A percentile compares a stretch with the other conserved stretches of the same genome.
Conservation (phyloP, 1,139 yeast genomes). For the Trichomonascaceae sp. region DNA sequence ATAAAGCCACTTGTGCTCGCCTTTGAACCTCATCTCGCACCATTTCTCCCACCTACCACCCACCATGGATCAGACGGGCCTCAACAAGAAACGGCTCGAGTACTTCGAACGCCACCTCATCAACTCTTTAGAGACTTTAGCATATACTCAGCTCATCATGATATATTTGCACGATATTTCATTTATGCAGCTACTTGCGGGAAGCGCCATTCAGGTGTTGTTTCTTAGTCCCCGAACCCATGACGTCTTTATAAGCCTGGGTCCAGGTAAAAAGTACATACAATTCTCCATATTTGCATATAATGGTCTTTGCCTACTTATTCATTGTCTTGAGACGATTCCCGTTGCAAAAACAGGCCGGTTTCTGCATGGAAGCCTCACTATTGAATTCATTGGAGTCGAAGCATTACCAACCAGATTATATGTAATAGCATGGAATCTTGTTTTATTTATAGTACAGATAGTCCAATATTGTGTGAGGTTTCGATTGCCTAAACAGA, state of each 20-base stretch:
- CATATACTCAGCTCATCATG: conserved; percentile 22
- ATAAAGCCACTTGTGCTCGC: too few species aligned
- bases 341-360: conserved; percentile 19
- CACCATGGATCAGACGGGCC: conserved; percentile 3
- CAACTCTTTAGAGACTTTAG: conserved; percentile 20
- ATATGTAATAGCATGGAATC: conserved; percentile 24
- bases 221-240: conserved; percentile 22
- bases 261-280: conserved; percentile 20
- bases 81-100: conserved; percentile 15
- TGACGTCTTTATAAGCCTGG: conserved; percentile 17
- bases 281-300: conserved; percentile 18
- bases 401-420: conserved; percentile 19
- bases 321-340: conserved; percentile 16
- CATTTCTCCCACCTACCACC: not conserved
- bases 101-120: conserved; percentile 23
- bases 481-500: conserved; percentile 15
- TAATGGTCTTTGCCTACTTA: conserved; percentile 17
- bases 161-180: conserved; percentile 26
- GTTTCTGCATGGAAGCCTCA: conserved; percentile 32
- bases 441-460: conserved; percentile 21
- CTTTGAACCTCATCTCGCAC: too few species aligned
- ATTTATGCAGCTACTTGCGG: conserved; percentile 21
- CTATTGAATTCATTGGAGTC: conserved; percentile 33
- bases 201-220: conserved; percentile 22
- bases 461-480: conserved; percentile 20